Conservation (phyloP, 2,329 filamentous ascomycete species). For the Colletotrichum cordylinicola region DNA sequence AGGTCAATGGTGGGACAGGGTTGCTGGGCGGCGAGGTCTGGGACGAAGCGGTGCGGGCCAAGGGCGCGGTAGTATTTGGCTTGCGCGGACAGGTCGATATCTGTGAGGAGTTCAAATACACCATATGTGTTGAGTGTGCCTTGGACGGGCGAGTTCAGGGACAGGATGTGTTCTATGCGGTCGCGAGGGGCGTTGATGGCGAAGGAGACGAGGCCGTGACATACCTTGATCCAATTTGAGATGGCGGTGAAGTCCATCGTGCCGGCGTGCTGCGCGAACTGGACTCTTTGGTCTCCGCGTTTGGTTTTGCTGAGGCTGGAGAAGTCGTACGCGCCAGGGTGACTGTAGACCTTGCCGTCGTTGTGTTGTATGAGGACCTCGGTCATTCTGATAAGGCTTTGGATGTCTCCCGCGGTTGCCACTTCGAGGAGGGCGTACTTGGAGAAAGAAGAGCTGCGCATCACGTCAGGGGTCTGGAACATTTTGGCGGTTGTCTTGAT, state of each 20-base stretch:
- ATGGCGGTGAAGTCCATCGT: neutral
- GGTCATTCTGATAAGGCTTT: neutral
- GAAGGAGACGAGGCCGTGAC: neutral
- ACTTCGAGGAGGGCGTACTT: neutral
- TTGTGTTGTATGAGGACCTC: neutral
- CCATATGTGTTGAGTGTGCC: neutral
- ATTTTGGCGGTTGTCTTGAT: neutral
- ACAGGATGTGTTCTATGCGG: neutral
- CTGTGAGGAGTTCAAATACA: neutral
- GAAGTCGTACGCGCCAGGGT: neutral
- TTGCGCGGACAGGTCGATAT: neutral
- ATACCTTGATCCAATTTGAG: slow-evolving; percentile 6
- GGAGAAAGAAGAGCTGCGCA: neutral
- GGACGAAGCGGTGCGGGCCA: neutral
- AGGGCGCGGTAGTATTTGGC: neutral
- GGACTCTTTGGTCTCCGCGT: neutral
- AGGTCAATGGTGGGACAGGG: neutral
- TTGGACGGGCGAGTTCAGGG: neutral
- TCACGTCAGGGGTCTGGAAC: neutral
- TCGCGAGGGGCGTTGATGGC: neutral
- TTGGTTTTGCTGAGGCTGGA: neutral
- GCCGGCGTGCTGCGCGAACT: slow-evolving; percentile 3
- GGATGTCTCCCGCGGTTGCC: neutral
- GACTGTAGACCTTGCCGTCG: neutral
- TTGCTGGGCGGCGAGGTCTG: neutral